Conservation (phyloP, 2,329 filamentous ascomycete genomes). For the Penicillium sp. region DNA sequence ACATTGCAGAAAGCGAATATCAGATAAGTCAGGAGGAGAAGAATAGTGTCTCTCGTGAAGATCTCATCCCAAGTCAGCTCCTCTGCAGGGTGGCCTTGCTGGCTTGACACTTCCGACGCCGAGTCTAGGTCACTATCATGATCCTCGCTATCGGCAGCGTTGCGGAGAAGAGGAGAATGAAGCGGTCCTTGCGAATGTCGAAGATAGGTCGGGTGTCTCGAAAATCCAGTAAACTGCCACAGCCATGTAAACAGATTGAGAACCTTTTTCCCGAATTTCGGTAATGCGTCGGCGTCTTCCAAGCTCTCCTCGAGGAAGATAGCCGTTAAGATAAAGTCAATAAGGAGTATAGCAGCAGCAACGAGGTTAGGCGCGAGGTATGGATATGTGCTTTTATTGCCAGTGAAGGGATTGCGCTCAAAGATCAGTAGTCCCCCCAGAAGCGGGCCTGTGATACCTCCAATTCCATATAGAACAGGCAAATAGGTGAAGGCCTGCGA, state of each 20-base stretch:
- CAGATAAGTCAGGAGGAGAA: constrained; percentile 82
- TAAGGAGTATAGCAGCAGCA: constrained; percentile 69
- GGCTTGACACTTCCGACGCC: constrained; percentile 46
- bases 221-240: constrained; percentile 68
- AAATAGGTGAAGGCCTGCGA: constrained; percentile 91
- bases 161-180: constrained; percentile 35
- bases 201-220: constrained; percentile 62
- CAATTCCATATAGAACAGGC: constrained; percentile 93
- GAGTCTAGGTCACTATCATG: constrained; percentile 50
- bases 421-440: constrained; percentile 84
- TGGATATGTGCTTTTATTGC: constrained; percentile 66
- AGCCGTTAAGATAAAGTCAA: constrained; percentile 74
- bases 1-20: constrained; percentile 95
- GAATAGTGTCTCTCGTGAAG: constrained; percentile 77
- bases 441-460: constrained; percentile 88
- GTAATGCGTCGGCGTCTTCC: constrained; percentile 66
- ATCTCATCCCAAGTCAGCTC: constrained; percentile 63
- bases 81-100: constrained; percentile 47
- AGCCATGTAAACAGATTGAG: constrained; percentile 66
- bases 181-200: constrained; percentile 38
- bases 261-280: constrained; percentile 62
- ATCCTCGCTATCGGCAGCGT: constrained; percentile 35
- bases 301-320: constrained; percentile 86
- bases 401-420: constrained; percentile 60
- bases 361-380: constrained; percentile 85